A percentile compares a stretch with the other conserved stretches of the same genome.
Evolutionary conservation across 2,329 filamentous ascomycete genomes (phyloP).

Genomic region (Diaporthe australafricana): DNA sequence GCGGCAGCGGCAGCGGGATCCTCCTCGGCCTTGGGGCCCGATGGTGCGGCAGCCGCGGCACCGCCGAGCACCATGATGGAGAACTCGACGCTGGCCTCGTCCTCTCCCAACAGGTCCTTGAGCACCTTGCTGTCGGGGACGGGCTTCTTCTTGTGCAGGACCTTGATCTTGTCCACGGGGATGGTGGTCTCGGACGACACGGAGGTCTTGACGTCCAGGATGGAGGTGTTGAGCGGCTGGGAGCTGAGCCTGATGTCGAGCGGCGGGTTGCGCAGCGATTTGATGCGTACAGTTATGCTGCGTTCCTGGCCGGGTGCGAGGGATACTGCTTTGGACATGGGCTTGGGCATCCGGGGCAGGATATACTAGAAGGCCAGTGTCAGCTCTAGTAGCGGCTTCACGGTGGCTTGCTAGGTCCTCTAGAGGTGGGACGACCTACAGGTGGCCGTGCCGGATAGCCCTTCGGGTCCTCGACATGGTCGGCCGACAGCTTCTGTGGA

Average conservation of each 20-base stretch:
- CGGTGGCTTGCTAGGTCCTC: slow-evolving; percentile 10
- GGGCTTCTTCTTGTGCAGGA: slow-evolving; percentile 90
- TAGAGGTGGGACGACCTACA: slow-evolving; percentile 62
- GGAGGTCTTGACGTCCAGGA: slow-evolving; percentile 81
- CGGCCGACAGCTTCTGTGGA: slow-evolving; percentile 83
- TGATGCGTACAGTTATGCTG: slow-evolving; percentile 71
- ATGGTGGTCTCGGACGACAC: slow-evolving; percentile 74
- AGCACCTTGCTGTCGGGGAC: slow-evolving; percentile 81
- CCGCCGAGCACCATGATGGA: slow-evolving; percentile 70
- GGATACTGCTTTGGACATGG: slow-evolving; percentile 49
- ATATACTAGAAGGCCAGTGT: slow-evolving; percentile 66
- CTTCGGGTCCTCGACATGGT: slow-evolving; percentile 90
- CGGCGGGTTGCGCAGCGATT: slow-evolving; percentile 81
- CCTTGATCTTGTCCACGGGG: slow-evolving; percentile 82
- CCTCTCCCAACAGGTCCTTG: slow-evolving; percentile 74
- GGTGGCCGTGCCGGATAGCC: slow-evolving; percentile 81
- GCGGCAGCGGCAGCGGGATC: slow-evolving; percentile 50
- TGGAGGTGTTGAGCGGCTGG: slow-evolving; percentile 74
- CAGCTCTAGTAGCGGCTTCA: slow-evolving; percentile 30
- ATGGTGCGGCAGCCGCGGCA: slow-evolving; percentile 43
- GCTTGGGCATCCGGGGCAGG: slow-evolving; percentile 74
- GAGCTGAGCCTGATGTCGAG: slow-evolving; percentile 75
- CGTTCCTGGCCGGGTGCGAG: slow-evolving; percentile 64
- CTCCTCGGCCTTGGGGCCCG: slow-evolving; percentile 53
- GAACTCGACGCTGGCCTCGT: slow-evolving; percentile 74